Evolutionary conservation across 2,329 filamentous ascomycete genomes (phyloP), one percentile per base, ranked within the genome.

Genomic region (Pseudopithomyces maydicus): DNA sequence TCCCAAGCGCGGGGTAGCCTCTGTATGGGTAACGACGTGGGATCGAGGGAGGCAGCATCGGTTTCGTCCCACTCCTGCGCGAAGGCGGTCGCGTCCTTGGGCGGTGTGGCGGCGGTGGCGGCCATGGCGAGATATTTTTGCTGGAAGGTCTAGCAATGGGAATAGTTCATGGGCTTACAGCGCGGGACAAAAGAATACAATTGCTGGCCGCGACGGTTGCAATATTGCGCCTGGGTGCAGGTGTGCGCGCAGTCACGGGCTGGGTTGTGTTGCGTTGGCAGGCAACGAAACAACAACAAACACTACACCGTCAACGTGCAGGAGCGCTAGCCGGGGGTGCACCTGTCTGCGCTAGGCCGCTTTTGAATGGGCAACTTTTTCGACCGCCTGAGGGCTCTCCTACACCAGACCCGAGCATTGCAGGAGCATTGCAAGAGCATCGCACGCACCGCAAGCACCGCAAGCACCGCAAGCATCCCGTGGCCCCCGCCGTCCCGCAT

Each of bases 1-100:
- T 84, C 81, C 80, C 80, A 84, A 45, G 73, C 81, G 45, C 80
- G 78, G 17, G 77, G 78, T 3, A 77, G 71, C 48, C 77, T 78
- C 14, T 75, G 64, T 26, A 81, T 61, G 15, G 77, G 72, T 4
- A 82, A 67, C 32, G 77, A 69, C 39, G 60, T 67, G 10, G 79
- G 78, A 39, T 75, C 71, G 56, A 82, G 73, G 56, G 73, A 71
- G 26, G 76, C 68, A 22, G 75, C 66, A 65, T 81, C 78, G 61
- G 72, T 64, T 52, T 76, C 68, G 63, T 76, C 62, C 80, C 79
- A 81, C 64, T 70, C 67, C 51, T 69, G 67, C 44, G 71, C 54
- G 68, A 77, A 78, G 17, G 62, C 47, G 39, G 66, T 45, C 20
- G 69, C 63, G 58, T 57, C 62, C 59, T 73, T 70, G 58, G 65